phyloP scores from a whole-genome alignment of 1,284 basidiomycete genomes.

The Ganoderma boninense region DNA sequence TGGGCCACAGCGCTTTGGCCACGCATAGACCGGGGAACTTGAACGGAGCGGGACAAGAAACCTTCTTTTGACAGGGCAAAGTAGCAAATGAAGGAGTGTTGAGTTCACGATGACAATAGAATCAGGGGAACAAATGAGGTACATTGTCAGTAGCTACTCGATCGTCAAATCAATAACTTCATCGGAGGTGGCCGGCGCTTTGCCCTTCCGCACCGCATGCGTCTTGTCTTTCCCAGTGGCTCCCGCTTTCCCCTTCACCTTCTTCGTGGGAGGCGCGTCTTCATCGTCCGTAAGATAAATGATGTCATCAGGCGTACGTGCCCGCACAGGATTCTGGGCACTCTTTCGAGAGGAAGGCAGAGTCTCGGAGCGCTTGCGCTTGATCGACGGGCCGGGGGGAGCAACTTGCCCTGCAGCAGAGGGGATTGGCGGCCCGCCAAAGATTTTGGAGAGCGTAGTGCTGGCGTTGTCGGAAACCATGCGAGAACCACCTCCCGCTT shows the following conservation, averaged over 20 bases:
- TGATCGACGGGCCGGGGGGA: background rate
- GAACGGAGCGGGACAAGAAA: no score
- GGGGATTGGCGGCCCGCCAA: background rate
- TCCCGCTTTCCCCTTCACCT: background rate
- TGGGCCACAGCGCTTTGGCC: background rate
- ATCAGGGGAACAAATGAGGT: background rate
- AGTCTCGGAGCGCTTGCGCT: background rate
- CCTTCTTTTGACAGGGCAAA: no score
- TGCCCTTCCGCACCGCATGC: background rate
- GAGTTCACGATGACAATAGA: background rate
- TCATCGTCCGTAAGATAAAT: background rate
- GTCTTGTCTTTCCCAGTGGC: background rate
- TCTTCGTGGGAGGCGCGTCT: background rate
- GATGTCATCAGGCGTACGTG: background rate
- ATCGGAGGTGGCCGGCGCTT: background rate
- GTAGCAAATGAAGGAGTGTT: no score
- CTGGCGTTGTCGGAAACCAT: background rate
- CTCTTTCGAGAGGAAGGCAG: background rate
- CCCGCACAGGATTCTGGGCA: background rate
- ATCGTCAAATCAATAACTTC: background rate
- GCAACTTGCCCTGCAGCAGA: background rate
- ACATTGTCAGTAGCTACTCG: background rate
- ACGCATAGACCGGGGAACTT: background rate
- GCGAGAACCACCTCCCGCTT: background rate
- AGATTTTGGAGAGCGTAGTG: background rate